Base-by-base conservation (phyloP, 2,329 filamentous ascomycete species). In the Hypomyces perniciosus region DNA sequence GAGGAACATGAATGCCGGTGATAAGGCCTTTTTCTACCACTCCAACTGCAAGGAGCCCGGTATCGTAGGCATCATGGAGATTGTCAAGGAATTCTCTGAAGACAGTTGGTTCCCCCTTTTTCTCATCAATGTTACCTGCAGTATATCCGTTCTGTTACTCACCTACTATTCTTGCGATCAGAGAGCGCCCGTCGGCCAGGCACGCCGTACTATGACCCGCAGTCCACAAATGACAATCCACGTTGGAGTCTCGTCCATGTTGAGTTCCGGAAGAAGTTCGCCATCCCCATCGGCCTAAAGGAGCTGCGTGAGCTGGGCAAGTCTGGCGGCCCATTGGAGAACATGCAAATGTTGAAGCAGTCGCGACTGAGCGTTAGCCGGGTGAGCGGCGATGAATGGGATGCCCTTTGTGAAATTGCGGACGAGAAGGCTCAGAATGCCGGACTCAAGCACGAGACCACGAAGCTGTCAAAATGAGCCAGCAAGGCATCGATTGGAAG, bases 11-110 rank as follows among this genome's bases (percentile, higher is more conserved):
- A 90, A 88, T 61, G 83, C 84, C 50, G 91, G 91, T 46, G 93
- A 99, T 64, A 76, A 91, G 31, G 91, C 90, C 28, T 97, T 99
- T 72, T 97, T 99, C 72, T 97, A 97, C 65, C 92, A 96, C 69
- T 95, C 88, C 43, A 95, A 93, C 62, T 93, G 88, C 70, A 95
- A 95, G 65, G 80, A 85, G 27, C 90, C 91, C 0, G 92, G 88
- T 2, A 90, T 97, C 44, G 90, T 85, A 1, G 91, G 91, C 2
- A 81, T 85, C 13, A 91, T 96, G 86, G 87, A 93, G 62, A 87
- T 99, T 56, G 90, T 95, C 12, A 78, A 81, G 57, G 91, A 96
- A 64, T 86, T 89, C 58, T 85, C 85, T 2, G 79, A 88, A 7
- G 93, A 99, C 61, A 71, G 86, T 88, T 71, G 59, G 79, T 68